Conservation (phyloP, 495 filamentous ascomycete genomes). For the Astrothelium macrocarpum region DNA sequence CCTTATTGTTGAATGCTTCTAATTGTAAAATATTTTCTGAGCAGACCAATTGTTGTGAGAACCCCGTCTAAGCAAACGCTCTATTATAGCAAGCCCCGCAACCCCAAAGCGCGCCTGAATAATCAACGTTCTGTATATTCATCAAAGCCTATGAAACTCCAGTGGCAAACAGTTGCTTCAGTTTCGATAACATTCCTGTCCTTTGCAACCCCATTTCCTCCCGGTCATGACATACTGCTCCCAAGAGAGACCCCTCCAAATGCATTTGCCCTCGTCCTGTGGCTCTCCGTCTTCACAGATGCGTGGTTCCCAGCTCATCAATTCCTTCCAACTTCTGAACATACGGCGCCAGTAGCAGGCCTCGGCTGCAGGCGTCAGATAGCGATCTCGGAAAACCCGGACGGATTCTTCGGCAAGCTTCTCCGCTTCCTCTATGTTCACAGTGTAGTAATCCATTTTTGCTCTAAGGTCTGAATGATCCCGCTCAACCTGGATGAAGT, state of each 20-base stretch:
- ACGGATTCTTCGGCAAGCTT: constrained; percentile 42
- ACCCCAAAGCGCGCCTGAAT: too few relatives aligned
- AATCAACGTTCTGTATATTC: too few relatives aligned
- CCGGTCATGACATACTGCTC: constrained; percentile 2
- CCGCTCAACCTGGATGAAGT: constrained; percentile 46
- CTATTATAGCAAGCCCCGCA: too few relatives aligned
- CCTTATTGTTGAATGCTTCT: too few relatives aligned
- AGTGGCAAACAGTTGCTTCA: too few relatives aligned
- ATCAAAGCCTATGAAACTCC: too few relatives aligned
- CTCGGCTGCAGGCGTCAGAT: constrained; percentile 51
- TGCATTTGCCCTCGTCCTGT: not conserved
- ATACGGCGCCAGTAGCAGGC: constrained; percentile 52
- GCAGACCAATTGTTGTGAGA: too few relatives aligned
- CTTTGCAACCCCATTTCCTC: not conserved
- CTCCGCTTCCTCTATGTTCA: constrained; percentile 41
- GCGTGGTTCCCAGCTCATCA: not conserved
- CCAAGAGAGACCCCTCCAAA: not conserved
- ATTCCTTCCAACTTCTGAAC: constrained; percentile 37
- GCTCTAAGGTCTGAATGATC: constrained; percentile 47
- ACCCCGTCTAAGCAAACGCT: too few relatives aligned
- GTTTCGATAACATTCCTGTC: not conserved
- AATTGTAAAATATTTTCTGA: too few relatives aligned
- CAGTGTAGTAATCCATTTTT: constrained; percentile 44
- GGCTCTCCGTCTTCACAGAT: not conserved
- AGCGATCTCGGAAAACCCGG: constrained; percentile 46